phyloP scores from a whole-genome alignment of 1,139 yeast species.

The Pichia sp. region DNA sequence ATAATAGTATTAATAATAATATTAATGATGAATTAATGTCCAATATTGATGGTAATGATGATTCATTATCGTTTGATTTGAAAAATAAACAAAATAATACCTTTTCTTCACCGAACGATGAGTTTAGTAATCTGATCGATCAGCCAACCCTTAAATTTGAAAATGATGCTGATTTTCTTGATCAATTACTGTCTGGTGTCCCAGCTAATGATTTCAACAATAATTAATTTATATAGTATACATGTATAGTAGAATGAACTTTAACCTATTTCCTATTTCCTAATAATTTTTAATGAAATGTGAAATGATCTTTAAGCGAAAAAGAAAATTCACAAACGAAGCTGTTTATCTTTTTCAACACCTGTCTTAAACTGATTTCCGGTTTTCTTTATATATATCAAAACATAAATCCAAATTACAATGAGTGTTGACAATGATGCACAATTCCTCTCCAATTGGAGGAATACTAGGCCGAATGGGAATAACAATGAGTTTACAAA shows the following conservation, averaged over 20 bases:
- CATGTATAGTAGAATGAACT: neutral
- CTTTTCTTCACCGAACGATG: neutral
- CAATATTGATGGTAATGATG: neutral
- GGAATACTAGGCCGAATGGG: conserved; percentile 16
- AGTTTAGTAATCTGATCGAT: conserved; percentile 2
- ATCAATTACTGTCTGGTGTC: conserved; percentile 9
- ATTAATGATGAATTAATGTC: conserved; percentile 1
- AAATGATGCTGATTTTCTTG: conserved; percentile 13
- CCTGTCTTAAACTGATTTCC: neutral
- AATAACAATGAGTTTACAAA: conserved; percentile 12
- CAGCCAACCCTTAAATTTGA: conserved; percentile 9
- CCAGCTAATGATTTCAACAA: conserved; percentile 1
- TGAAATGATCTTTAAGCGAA: neutral
- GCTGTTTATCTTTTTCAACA: neutral
- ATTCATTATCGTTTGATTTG: neutral
- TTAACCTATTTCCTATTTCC: neutral
- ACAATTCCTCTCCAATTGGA: conserved; percentile 24
- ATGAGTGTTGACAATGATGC: conserved; percentile 17
- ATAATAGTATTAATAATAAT: neutral
- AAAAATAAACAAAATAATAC: neutral
- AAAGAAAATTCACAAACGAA: neutral
- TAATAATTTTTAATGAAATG: neutral
- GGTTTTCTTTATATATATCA: neutral
- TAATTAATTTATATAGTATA: neutral
- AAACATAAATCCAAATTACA: neutral